Evolutionary conservation across 2,329 filamentous ascomycete genomes (phyloP), one percentile per base, ranked within the genome.

Genomic region (Fusarium armeniacum): DNA sequence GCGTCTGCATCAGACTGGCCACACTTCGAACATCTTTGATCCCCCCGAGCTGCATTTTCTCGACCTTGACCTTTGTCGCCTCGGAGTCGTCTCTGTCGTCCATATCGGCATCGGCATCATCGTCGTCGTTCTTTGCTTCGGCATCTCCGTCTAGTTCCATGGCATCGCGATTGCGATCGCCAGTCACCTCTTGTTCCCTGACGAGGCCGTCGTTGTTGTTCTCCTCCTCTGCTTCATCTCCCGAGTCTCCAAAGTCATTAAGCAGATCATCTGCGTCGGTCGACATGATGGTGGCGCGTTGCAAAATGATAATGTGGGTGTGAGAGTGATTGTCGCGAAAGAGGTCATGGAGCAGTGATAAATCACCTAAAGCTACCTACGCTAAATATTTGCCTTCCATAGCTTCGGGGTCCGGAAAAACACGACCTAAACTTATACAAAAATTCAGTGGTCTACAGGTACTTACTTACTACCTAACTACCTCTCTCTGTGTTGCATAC

Each of bases 211-310:
- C 83, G 60, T 87, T 83, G 47, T 86, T 84, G 20, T 20, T 20
- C 33, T 88, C 84, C 36, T 89, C 88, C 66, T 91, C 90, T 38
- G 86, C 88, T 74, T 96, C 93, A 54, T 93, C 93, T 53, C 90
- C 93, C 8, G 90, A 93, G 76, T 77, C 80, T 11, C 77, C 80
- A 60, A 82, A 81, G 58, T 97, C 93, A 76, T 96, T 93, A 73
- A 98, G 86, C 13, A 99, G 87, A 79, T 98, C 95, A 76, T 98
- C 94, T 67, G 93, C 95, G 69, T 97, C 87, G 45, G 93, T 97
- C 78, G 95, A 93, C 94, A 98, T 97, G 54, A 66, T 80, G 76
- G 60, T 59, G 69, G 61, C 45, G 49, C 62, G 63, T 49, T 44
- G 45, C 36, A 46, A 52, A 50, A 54, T 8, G 45, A 54, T 28